These are phyloP conservation scores for Cardiosporidium cionae DNA, from an alignment of 169 alveolate species.

Conservation along the genomic window DNA sequence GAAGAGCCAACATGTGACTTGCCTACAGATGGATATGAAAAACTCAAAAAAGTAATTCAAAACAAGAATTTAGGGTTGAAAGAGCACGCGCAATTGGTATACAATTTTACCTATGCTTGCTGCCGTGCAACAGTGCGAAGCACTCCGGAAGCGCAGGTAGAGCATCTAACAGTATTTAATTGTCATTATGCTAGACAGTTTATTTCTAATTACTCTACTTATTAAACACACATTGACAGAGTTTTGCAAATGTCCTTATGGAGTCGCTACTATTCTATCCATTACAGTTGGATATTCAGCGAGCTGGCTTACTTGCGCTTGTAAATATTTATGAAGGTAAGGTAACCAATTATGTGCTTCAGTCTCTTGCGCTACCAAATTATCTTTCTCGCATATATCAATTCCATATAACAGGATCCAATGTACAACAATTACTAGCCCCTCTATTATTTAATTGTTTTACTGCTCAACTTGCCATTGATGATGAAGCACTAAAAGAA, in stretches of 20 bases:
- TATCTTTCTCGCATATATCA: too few relatives aligned
- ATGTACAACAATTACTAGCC: too few relatives aligned
- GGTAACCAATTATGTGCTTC: too few relatives aligned
- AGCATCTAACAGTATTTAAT: neutral
- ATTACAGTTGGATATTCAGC: constrained; percentile 33
- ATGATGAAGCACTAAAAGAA: constrained; percentile 21
- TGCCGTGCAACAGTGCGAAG: constrained; percentile 25
- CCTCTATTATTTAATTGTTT: too few relatives aligned
- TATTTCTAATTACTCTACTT: neutral
- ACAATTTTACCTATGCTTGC: constrained; percentile 36
- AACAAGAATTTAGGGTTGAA: constrained; percentile 28
- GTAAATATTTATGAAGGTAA: constrained; percentile 34
- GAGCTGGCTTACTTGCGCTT: constrained; percentile 33
- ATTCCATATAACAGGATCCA: too few relatives aligned
- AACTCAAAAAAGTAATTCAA: neutral
- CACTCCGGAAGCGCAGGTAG: constrained; percentile 28
- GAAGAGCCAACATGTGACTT: too few relatives aligned
- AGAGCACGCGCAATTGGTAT: constrained; percentile 31
- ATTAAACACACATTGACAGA: constrained; percentile 1
- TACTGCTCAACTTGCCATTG: constrained; percentile 32
- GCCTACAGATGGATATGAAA: too few relatives aligned
- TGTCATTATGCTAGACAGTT: neutral
- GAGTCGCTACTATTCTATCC: constrained; percentile 37
- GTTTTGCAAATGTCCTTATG: constrained; percentile 28
- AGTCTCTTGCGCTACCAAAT: too few relatives aligned